Evolutionary conservation across 2,329 filamentous ascomycete species (phyloP).

Genomic region (Proliferodiscus dingleyae): DNA sequence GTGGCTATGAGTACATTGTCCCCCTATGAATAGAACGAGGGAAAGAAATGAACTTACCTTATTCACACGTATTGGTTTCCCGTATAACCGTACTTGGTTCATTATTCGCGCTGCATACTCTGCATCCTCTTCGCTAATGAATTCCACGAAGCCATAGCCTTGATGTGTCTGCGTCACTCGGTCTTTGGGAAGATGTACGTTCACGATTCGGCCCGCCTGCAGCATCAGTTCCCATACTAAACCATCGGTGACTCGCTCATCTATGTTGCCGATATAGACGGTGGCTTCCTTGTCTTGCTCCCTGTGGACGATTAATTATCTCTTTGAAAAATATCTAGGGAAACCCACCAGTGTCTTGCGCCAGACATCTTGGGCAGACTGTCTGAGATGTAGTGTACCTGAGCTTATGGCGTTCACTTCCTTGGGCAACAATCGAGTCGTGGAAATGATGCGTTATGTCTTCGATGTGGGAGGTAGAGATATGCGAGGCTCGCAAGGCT

Average conservation of each 20-base stretch:
- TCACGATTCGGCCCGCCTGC: conserved; percentile 93
- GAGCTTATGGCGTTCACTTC: too few species aligned
- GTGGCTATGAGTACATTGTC: conserved; percentile 1
- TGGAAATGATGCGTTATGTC: too few species aligned
- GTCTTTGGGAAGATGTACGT: conserved; percentile 97
- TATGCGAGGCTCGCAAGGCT: conserved; percentile 16
- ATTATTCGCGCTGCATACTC: conserved; percentile 96
- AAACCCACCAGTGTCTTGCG: conserved; percentile 62
- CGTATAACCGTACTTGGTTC: conserved; percentile 90
- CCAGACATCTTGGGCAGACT: conserved; percentile 36
- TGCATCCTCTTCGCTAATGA: conserved; percentile 89
- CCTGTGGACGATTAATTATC: conserved; percentile 45
- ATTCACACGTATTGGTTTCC: conserved; percentile 94
- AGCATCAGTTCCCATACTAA: conserved; percentile 98
- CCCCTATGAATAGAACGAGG: not conserved
- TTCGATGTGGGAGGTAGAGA: too few species aligned
- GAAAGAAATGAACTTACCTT: conserved; percentile 61
- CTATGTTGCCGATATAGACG: conserved; percentile 96
- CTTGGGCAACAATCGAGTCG: too few species aligned
- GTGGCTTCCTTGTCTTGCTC: conserved; percentile 98
- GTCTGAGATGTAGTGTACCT: not conserved
- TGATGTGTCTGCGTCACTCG: conserved; percentile 95
- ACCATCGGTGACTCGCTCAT: conserved; percentile 87
- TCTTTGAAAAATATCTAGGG: not conserved
- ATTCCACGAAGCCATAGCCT: conserved; percentile 98